Conservation (phyloP, 805 yeast genomes). For the Schizosaccharomyces pombe region DNA sequence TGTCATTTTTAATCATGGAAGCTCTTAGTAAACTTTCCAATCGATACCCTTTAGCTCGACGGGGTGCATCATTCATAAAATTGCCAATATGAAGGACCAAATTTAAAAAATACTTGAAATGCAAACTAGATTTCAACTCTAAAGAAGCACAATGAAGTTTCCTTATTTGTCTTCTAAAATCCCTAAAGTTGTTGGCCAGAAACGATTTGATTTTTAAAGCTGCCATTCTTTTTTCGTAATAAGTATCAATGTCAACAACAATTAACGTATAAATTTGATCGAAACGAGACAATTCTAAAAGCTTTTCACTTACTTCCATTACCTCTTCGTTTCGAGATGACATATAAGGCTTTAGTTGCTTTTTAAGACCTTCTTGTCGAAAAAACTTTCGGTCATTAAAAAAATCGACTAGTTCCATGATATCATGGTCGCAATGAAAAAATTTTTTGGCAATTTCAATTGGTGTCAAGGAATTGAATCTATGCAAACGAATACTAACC, state of each 20-base stretch:
- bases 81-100: conserved; percentile 81
- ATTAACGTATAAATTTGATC: neutral
- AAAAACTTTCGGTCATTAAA: neutral
- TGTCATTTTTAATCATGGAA: conserved; percentile 71
- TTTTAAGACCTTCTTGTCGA: neutral
- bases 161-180: neutral
- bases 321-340: neutral
- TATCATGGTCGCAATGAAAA: neutral
- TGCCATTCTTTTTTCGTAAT: neutral
- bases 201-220: neutral
- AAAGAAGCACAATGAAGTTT: neutral
- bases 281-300: neutral
- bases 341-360: neutral
- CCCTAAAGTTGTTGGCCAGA: neutral
- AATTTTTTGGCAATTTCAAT: neutral
- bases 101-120: conserved; percentile 34
- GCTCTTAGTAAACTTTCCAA: conserved; percentile 72
- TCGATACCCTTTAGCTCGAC: conserved; percentile 83
- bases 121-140: neutral
- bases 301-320: neutral
- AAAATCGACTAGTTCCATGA: neutral
- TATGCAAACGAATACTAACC: neutral
- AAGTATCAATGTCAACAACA: neutral
- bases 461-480: neutral
- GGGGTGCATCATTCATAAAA: conserved; percentile 76